Base-by-base conservation (phyloP, 768 basidiomycete species). In the Psilocybe azurescens region DNA sequence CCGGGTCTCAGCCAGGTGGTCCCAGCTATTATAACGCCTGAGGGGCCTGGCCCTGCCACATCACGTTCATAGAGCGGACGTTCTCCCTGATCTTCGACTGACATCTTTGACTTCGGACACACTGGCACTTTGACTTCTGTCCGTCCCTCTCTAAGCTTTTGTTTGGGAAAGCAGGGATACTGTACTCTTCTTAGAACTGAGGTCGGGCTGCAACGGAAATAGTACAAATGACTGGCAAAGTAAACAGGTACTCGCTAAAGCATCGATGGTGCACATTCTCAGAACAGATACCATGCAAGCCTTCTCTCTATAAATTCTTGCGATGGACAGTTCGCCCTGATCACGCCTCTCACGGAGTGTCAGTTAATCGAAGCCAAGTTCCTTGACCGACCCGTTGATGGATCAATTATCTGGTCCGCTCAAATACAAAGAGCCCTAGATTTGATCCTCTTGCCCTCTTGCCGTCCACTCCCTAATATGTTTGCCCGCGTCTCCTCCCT, bases 301-400 rank as follows among this genome's bases (percentile, higher is more conserved):
- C 51, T 50, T 54, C 59, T 56, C 54, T 53, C 56, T 63, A 63
- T 63, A 63, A 63, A 54, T 63, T 49, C 57, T 33, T 62, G 50
- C 56, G 56, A 60, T 73, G 64, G 77, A 78, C 76, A 78, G 77
- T 72, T 77, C 73, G 73, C 76, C 77, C 75, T 77, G 74, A 68
- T 56, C 64, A 58, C 61, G 53, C 67, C 54, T 71, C 73, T 68
- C 73, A 76, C 70, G 69, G 50, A 65, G 59, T 75, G 76, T 73
- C 75, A 76, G 50, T 69, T 60, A 44, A 50, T 54, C 56, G 58
- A 66, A 61, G 46, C 62, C 53, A 62, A 65, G 62, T 64, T 65
- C 58, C 67, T 58, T 60, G 64, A 70, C 63, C 67, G 65, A 70
- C 65, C 73, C 69, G 59, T 56, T 67, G 59, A 57, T 61, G 62